Evolutionary conservation across 1,284 basidiomycete species (phyloP), one percentile per base, ranked within the genome.

Genomic region (Vanrija humicola): DNA sequence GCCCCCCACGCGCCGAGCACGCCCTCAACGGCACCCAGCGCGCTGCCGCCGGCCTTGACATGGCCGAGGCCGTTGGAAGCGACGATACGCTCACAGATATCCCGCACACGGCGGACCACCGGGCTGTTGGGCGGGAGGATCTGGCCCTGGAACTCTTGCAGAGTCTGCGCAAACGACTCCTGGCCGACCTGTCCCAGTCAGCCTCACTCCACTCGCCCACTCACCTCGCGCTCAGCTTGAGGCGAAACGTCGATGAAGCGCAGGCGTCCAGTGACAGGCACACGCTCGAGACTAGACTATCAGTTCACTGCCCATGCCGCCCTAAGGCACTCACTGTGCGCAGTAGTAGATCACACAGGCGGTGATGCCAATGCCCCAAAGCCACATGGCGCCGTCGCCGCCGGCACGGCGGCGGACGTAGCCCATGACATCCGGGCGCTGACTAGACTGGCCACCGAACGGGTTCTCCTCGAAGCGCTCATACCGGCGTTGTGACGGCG

Each of bases 231-330:
- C 74, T 94, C 90, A 44, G 75, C 76, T 52, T 79, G 77, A 0
- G 81, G 81, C 39, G 81, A 82, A 7, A 87, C 81, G 66, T 87
- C 86, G 82, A 95, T 94, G 70, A 92, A 93, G 19, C 91, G 77
- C 81, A 85, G 86, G 54, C 91, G 76, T 0, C 90, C 90, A 0
- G 90, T 93, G 66, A 90, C 85, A 5, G 87, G 86, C 0, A 89
- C 87, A 65, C 83, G 80, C 68, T 93, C 90, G 18, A 90, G 78
- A 67, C 90, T 92, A 59, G 14, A 42, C 6, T 19, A 21, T 18
- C 19, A 23, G 42, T 10, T 25, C 42, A 12, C 42, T 39, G 14
- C 14, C 15, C 6, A 42, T 5, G 12, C 9, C 34, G 12, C 12
- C 34, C 34, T 46, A 38, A 25, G 21, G 25, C 44, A 34, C 84